Conservation (phyloP, 73 alveolate genomes). For the Paramecium pentaurelia region DNA sequence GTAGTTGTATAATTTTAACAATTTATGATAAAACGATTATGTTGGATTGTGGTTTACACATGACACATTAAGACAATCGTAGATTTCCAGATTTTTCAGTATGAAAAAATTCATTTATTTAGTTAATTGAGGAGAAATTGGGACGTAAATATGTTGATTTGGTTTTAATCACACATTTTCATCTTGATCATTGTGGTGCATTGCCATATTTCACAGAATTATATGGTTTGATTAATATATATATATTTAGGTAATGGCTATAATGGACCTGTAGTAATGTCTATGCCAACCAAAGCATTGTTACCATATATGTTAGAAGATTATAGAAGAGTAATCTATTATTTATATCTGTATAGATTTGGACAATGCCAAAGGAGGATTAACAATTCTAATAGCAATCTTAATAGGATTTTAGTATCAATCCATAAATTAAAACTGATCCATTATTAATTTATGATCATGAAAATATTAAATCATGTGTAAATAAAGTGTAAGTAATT, state of each 20-base stretch:
- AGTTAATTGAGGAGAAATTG: constrained; percentile 58
- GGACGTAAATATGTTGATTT: constrained; percentile 72
- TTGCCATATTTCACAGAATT: constrained; percentile 96
- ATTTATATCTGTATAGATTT: background rate
- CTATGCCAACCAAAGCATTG: constrained; percentile 97
- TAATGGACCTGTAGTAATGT: constrained; percentile 92
- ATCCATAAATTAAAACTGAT: constrained; percentile 58
- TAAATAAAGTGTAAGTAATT: background rate
- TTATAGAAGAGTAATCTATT: constrained; percentile 74
- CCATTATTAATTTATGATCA: background rate
- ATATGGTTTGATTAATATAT: constrained; percentile 49
- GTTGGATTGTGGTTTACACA: constrained; percentile 98
- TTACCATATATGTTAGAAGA: constrained; percentile 97
- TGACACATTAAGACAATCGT: constrained; percentile 83
- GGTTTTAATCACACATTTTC: constrained; percentile 95
- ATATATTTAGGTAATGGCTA: constrained; percentile 26
- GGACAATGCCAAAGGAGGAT: constrained; percentile 41
- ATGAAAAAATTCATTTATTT: constrained; percentile 47
- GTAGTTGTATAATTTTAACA: constrained; percentile 91
- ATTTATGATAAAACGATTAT: constrained; percentile 83
- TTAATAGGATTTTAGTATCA: constrained; percentile 3
- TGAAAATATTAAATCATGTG: constrained; percentile 30
- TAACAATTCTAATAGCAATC: constrained; percentile 20
- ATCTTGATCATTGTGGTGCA: constrained; percentile 98
- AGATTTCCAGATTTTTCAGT: constrained; percentile 90